Conservation (phyloP, 2,329 filamentous ascomycete species). For the Tolypocladium guangdongense region DNA sequence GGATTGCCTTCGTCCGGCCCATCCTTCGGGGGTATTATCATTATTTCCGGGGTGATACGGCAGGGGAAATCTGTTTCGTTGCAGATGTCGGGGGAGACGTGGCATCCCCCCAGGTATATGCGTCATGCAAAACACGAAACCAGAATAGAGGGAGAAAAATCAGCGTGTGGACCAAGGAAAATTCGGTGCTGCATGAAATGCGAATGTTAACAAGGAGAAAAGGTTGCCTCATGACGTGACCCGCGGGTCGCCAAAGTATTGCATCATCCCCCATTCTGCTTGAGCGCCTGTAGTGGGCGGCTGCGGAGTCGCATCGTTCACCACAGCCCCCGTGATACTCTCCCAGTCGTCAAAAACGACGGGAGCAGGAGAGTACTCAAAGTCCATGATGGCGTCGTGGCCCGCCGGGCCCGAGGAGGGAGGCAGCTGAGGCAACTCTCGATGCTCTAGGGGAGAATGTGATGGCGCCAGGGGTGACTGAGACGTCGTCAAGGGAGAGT, state of each 20-base stretch:
- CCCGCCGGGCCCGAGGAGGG: slow-evolving; percentile 11
- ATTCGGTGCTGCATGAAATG: not conserved
- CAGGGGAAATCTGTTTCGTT: not conserved
- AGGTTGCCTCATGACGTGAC: slow-evolving; percentile 13
- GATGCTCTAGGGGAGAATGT: slow-evolving; percentile 22
- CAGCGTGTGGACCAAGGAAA: not conserved
- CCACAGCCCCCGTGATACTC: slow-evolving; percentile 22
- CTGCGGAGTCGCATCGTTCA: slow-evolving; percentile 15
- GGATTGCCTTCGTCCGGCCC: not conserved
- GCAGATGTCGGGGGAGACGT: not conserved
- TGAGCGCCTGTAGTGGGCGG: slow-evolving; percentile 9
- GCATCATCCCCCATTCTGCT: slow-evolving; percentile 22
- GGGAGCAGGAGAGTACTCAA: slow-evolving; percentile 28
- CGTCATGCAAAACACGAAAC: not conserved
- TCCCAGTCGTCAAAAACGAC: slow-evolving; percentile 32
- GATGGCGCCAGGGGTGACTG: slow-evolving; percentile 17
- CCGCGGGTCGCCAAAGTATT: slow-evolving; percentile 21
- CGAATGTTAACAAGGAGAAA: not conserved
- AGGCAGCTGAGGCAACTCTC: slow-evolving; percentile 23
- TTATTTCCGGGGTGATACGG: slow-evolving; percentile 12
- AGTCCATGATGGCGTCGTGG: slow-evolving; percentile 28
- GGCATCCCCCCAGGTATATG: not conserved
- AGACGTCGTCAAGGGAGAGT: slow-evolving; percentile 13
- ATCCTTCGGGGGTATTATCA: slow-evolving; percentile 18
- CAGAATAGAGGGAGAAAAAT: too few species aligned